Percentiles rank a stretch among this genome's conserved stretches.
These are phyloP conservation scores for Juncus effusus DNA, from an alignment of 176 grass and related monocot species.

Conservation along the genomic window DNA sequence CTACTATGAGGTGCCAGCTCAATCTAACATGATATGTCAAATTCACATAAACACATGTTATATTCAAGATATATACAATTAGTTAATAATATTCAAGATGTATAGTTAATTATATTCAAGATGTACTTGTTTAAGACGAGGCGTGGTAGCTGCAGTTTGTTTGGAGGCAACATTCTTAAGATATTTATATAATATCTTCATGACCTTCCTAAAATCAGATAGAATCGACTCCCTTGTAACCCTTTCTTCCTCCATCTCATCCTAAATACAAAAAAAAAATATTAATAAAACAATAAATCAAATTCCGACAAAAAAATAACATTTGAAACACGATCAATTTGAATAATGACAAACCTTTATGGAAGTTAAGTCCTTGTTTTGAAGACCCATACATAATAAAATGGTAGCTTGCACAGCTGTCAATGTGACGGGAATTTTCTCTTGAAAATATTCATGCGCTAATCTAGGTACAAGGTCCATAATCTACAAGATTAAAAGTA, in stretches of 20 bases:
- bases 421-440: constrained; percentile 76
- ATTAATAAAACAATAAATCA: neutral
- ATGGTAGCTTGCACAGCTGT: constrained; percentile 64
- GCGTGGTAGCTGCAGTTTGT: constrained; percentile 69
- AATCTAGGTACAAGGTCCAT: constrained; percentile 81
- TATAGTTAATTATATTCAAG: neutral
- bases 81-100: neutral
- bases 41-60: constrained; percentile 8
- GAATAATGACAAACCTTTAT: constrained; percentile 48
- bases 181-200: constrained; percentile 69
- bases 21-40: constrained; percentile 35
- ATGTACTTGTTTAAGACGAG: constrained; percentile 78
- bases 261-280: constrained; percentile 39
- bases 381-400: constrained; percentile 86
- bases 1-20: constrained; percentile 58
- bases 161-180: constrained; percentile 60
- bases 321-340: constrained; percentile 14
- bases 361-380: constrained; percentile 70
- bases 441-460: constrained; percentile 85
- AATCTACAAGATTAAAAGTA: too few relatives aligned
- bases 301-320: too few relatives aligned
- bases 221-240: constrained; percentile 82
- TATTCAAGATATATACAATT: constrained; percentile 11
- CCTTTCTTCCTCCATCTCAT: constrained; percentile 86
- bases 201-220: constrained; percentile 82